A percentile compares a stretch with the other conserved stretches of the same genome.
Evolutionary conservation across 2,329 filamentous ascomycete genomes (phyloP).

Genomic region (Fusarium globosum): DNA sequence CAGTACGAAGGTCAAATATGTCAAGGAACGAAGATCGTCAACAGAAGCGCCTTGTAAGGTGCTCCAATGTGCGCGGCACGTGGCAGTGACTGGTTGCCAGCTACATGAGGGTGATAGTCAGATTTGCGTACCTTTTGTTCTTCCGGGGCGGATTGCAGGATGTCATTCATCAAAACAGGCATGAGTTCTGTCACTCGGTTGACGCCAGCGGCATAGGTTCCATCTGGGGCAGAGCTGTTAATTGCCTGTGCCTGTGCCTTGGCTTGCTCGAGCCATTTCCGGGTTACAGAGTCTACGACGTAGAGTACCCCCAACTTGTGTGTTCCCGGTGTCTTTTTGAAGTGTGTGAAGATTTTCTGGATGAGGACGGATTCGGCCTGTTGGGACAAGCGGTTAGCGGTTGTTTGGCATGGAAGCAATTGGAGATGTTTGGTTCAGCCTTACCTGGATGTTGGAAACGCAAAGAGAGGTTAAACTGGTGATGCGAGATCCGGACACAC

Average conservation of each 20-base stretch:
- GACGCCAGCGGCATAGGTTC: slow-evolving; percentile 94
- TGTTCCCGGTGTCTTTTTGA: slow-evolving; percentile 92
- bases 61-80: slow-evolving; percentile 28
- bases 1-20: slow-evolving; percentile 27
- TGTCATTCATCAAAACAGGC: slow-evolving; percentile 94
- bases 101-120: slow-evolving; percentile 41
- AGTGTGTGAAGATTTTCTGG: slow-evolving; percentile 96
- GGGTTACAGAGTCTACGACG: slow-evolving; percentile 99
- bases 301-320: slow-evolving; percentile 99
- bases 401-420: neutral
- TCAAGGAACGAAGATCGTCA: slow-evolving; percentile 28
- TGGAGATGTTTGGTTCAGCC: slow-evolving; percentile 20
- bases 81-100: slow-evolving; percentile 26
- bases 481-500: slow-evolving; percentile 94
- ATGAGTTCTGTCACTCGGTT: slow-evolving; percentile 96
- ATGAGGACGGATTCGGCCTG: slow-evolving; percentile 95
- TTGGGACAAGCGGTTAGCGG: slow-evolving; percentile 40
- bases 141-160: slow-evolving; percentile 85
- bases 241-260: slow-evolving; percentile 85
- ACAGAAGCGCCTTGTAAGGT: slow-evolving; percentile 19
- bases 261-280: slow-evolving; percentile 97
- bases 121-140: slow-evolving; percentile 92
- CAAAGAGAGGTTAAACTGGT: slow-evolving; percentile 87
- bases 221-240: slow-evolving; percentile 84
- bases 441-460: slow-evolving; percentile 89